Base-by-base conservation (phyloP, 1,139 yeast species). In the Blastobotrys indianensis region DNA sequence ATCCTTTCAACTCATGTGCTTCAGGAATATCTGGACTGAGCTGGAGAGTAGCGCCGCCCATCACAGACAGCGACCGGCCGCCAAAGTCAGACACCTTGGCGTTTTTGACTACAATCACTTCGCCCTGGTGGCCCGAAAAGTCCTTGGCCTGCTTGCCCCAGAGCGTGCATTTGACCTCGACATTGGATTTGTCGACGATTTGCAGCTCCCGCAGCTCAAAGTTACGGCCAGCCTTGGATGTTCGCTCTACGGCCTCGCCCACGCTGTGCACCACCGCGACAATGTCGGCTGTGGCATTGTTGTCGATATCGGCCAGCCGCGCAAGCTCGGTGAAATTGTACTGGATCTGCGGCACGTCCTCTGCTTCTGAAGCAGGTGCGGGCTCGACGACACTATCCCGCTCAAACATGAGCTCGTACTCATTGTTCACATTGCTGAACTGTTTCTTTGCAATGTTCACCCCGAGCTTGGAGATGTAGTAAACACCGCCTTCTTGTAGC, bases 201-300 rank as follows among this genome's bases (percentile, higher is more conserved):
- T 78, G 73, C 39, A 94, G 73, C 60, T 90, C 95, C 65, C 98
- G 84, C 69, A 95, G 85, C 60, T 87, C 92, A 62, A 82, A 90
- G 2, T 92, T 86, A 61, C 86, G 85, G 44, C 96, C 96, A 7
- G 94, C 80, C 65, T 84, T 87, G n/a, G 98, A 86, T n/a, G 87
- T 81, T 59, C 92, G 79, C 65, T 85, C 88, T 57, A 77, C 79
- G 37, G 78, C 75, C 31, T 86, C 92, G 50, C 78, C 79, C 36
- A 90, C 85, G 15, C 79, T 80, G 64, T 84, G 83, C 54, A 90
- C 70, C 17, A 88, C 84, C 48, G 97, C 98, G 52, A 92, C 75
- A 13, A 87, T 94, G 63, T 94, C 98, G 25, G 50, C 50, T 31
- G 82, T 73, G 2, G 87, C 68, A 59, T 85, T 86, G 36, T 80